Evolutionary conservation across 371 early-diverging fungal species (phyloP).

Genomic region (Mucor mucedo): DNA sequence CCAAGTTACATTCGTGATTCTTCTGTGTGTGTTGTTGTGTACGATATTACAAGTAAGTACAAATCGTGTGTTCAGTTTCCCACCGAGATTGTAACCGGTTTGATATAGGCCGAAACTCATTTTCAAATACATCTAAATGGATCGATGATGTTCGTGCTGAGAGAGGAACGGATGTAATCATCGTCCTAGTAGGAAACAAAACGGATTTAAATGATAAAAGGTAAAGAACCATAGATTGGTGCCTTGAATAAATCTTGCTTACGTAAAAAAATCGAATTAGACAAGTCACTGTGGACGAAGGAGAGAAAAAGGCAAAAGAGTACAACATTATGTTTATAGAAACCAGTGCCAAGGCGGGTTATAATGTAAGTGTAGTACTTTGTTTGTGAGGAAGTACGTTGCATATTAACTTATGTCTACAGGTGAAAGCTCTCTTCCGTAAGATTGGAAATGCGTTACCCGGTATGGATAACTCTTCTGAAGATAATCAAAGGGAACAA

Average conservation of each 20-base stretch:
- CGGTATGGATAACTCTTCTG: conserved; percentile 76
- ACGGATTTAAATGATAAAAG: conserved; percentile 95
- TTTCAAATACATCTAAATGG: conserved; percentile 97
- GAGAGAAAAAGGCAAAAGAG: conserved; percentile 95
- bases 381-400: background rate
- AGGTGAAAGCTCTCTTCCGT: conserved; percentile 90
- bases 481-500: conserved; percentile 44
- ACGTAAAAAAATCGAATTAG: conserved; percentile 30
- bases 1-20: conserved; percentile 99
- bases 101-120: conserved; percentile 83
- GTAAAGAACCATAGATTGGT: conserved; percentile 35
- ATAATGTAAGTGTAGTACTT: conserved; percentile 64
- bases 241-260: background rate
- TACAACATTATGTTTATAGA: conserved; percentile 97
- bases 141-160: conserved; percentile 98
- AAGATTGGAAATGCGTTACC: conserved; percentile 96
- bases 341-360: conserved; percentile 95
- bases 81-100: conserved; percentile 6
- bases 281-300: conserved; percentile 95
- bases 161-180: conserved; percentile 95
- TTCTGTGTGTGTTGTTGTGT: conserved; percentile 98
- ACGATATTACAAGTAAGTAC: conserved; percentile 42
- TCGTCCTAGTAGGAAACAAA: conserved; percentile 99
- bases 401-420: background rate
- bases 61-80: background rate